Base-by-base conservation (phyloP, 1,284 basidiomycete genomes). In the Trametes versicolor region DNA sequence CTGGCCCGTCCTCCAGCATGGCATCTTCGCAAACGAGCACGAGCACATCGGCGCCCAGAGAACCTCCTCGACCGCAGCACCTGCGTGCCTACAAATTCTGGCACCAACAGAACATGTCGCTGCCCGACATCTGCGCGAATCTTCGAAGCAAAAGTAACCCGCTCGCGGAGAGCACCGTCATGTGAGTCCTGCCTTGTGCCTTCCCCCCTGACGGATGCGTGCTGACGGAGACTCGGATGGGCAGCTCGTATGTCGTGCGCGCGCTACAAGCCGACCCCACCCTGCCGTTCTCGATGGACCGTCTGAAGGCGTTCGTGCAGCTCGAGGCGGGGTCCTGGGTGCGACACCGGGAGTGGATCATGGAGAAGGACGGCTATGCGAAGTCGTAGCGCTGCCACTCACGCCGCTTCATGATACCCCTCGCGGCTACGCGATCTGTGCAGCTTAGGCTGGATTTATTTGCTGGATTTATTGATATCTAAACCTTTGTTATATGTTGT, bases 71-170 rank as follows among this genome's bases (percentile, higher is more conserved):
- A 1, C 78, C 79, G 15, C 87, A 86, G 60, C 79, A 83, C 57
- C 72, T 86, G 39, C 82, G 85, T 13, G 86, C 88, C 27, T 89
- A 89, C 73, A 80, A 79, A n/a, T 71, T 85, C 32, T 90, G 88
- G 88, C 79, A 85, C 66, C 55, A 80, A 29, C 73, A 76, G 21
- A 72, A 78, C 50, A 76, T 83, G 74, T 63, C 77, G 0, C 71
- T 89, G 8, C 73, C 79, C n/a, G 76, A 79, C 53, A 87, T 90
- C 74, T 85, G 88, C 73, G 70, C 75, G 15, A 71, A 77, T 47
- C 69, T 88, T 69, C 70, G 80, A 49, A 70, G 76, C 70, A 72
- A 70, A 60, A 74, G 79, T 27, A 81, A 83, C 52, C 83, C 84
- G 15, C 77, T 90, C 56, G 83, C 84, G 61, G 77, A 80, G 60